Base-by-base conservation (phyloP, 163 green algal species). In the Scenedesmus sp. region DNA sequence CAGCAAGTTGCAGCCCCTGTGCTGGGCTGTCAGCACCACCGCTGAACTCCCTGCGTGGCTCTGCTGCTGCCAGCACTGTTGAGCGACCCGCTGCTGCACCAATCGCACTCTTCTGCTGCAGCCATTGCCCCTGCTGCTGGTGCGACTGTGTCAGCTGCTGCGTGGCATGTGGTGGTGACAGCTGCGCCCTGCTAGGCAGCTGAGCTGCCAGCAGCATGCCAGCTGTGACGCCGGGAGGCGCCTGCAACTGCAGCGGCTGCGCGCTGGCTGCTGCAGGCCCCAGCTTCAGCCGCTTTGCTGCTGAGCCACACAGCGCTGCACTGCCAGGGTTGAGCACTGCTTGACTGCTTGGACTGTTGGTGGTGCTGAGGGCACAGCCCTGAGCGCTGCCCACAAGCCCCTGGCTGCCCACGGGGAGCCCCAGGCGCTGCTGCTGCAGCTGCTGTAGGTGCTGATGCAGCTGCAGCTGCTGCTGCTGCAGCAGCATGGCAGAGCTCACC, bases 381-480 rank as follows among this genome's bases (percentile, higher is more conserved):
- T 76, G 65, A 37, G 30, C 30, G 40, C 7, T 76, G 30, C 30
- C 26, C 30, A 76, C 65, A 37, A 40, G 65, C 65, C 30, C 30
- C 30, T 40, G 30, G 40, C 16, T 76, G 6, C 3, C 30, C 0
- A 42, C 30, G 40, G 65, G 65, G 9, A 40, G 30, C 2, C 30
- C 30, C 24, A 40, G 7, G 7, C 30, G 30, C 65, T 76, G 65
- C 65, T 40, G 65, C 65, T 22, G 65, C 79, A 18, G 37, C 33
- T 83, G 76, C 35, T 30, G 72, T 30, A 51, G 76, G 6, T 61
- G 79, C 43, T 40, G 42, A 12, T 85, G 79, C 79, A 49, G 42
- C 44, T 59, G 42, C 79, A 68, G 79, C 79, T 40, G 40, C 79
- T 85, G 79, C 35, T 85, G 79, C 40, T 85, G 79, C 42, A 42